Percentiles rank a stretch among this genome's conserved stretches.
Evolutionary conservation across 345 rosid species (phyloP).

Genomic region (Melastoma malabathricum): DNA sequence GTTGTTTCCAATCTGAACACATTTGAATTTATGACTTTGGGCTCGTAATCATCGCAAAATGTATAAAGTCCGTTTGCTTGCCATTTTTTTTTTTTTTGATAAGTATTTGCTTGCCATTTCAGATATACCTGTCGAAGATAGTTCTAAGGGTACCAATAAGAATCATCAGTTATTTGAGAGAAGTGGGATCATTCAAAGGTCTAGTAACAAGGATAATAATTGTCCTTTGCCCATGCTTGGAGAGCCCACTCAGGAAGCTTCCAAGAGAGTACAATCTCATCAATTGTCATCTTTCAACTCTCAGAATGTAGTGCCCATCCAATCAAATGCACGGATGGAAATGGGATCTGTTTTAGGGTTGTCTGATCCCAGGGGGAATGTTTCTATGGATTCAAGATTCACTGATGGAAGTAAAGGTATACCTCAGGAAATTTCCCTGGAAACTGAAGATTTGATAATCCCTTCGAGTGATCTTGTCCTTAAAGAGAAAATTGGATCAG

Average conservation of each 20-base stretch:
- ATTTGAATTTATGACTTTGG: too few relatives aligned
- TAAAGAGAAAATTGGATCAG: slow-evolving; percentile 97
- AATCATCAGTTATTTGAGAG: slow-evolving; percentile 38
- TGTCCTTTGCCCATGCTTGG: slow-evolving; percentile 25
- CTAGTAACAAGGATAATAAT: slow-evolving; percentile 29
- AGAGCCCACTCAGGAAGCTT: slow-evolving; percentile 17
- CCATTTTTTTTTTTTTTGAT: too few relatives aligned
- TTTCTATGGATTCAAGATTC: slow-evolving; percentile 26
- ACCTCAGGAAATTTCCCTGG: slow-evolving; percentile 45
- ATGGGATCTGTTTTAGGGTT: slow-evolving; percentile 12
- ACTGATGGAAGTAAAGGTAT: slow-evolving; percentile 25
- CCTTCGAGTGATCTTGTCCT: slow-evolving; percentile 85
- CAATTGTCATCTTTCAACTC: slow-evolving; percentile 18
- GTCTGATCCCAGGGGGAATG: slow-evolving; percentile 21
- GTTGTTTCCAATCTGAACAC: too few relatives aligned
- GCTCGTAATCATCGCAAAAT: too few relatives aligned
- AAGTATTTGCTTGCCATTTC: slow-evolving; percentile 13
- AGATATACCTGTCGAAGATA: slow-evolving; percentile 27
- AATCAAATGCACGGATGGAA: slow-evolving; percentile 26
- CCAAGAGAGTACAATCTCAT: slow-evolving; percentile 29
- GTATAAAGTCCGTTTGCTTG: slow-evolving; percentile 5
- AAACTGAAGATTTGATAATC: slow-evolving; percentile 77
- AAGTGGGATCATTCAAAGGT: slow-evolving; percentile 26
- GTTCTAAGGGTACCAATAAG: slow-evolving; percentile 28
- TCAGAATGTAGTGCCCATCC: slow-evolving; percentile 29